Evolutionary conservation across 768 basidiomycete genomes (phyloP).

Genomic region (Coprinopsis marcescibilis): DNA sequence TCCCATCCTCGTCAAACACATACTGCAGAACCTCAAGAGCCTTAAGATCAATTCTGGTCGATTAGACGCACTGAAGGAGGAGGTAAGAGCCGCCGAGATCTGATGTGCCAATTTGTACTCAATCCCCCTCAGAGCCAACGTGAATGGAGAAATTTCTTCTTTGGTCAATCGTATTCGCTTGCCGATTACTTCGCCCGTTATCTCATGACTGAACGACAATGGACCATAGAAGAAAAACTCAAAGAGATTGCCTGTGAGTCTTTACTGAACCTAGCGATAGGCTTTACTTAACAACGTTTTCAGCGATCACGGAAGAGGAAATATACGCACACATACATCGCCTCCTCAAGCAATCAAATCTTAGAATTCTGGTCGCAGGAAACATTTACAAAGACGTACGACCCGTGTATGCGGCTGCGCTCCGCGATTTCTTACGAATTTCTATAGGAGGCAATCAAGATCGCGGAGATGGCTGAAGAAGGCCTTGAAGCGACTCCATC

Average conservation of each 20-base stretch:
- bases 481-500: slow-evolving; percentile 51
- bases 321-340: slow-evolving; percentile 54
- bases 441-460: slow-evolving; percentile 64
- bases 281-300: slow-evolving; percentile 4
- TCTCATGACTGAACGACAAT: slow-evolving; percentile 63
- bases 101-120: not conserved
- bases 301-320: slow-evolving; percentile 70
- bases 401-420: not conserved
- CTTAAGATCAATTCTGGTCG: slow-evolving; percentile 65
- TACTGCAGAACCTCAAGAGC: slow-evolving; percentile 62
- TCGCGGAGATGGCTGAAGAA: slow-evolving; percentile 68
- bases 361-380: slow-evolving; percentile 74
- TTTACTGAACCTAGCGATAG: not conserved
- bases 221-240: slow-evolving; percentile 74
- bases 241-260: slow-evolving; percentile 66
- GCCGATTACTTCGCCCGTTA: slow-evolving; percentile 74
- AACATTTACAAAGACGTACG: slow-evolving; percentile 82
- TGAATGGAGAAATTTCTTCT: slow-evolving; percentile 81
- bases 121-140: slow-evolving; percentile 50
- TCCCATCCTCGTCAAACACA: slow-evolving; percentile 60
- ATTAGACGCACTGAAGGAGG: slow-evolving; percentile 78
- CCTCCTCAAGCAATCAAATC: slow-evolving; percentile 58
- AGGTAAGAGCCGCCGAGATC: slow-evolving; percentile 36
- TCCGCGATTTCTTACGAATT: not conserved
- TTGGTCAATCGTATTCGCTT: slow-evolving; percentile 76